phyloP scores from a whole-genome alignment of 345 rosid genomes.

The Aurinia saxatilis region DNA sequence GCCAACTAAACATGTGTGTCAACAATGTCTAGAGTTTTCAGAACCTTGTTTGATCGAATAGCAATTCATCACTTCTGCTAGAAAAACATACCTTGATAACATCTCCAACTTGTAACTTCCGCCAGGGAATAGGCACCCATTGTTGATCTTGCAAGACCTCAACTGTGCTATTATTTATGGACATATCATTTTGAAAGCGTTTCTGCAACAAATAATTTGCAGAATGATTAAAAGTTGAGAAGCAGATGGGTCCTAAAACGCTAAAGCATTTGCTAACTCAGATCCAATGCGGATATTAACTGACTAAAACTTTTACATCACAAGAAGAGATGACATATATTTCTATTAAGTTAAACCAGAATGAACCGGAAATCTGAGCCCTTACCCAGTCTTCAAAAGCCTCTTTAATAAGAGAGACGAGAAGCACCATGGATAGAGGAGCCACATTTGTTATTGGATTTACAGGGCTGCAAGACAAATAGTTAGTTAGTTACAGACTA shows the following conservation, averaged over 20 bases:
- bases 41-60: not conserved
- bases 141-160: constrained; percentile 74
- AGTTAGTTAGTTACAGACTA: constrained; percentile 9
- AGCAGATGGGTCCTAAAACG: not conserved
- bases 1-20: not conserved
- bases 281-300: not conserved
- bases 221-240: not conserved
- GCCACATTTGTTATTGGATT: constrained; percentile 84
- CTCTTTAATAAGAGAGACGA: constrained; percentile 87
- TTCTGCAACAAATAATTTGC: constrained; percentile 45
- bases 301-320: not conserved
- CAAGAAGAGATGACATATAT: constrained; percentile 1
- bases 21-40: not conserved
- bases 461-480: constrained; percentile 68
- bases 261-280: not conserved
- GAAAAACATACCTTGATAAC: constrained; percentile 51
- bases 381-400: constrained; percentile 97
- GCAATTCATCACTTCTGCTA: not conserved
- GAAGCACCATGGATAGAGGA: constrained; percentile 81
- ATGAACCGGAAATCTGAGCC: constrained; percentile 12
- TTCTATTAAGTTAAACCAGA: not conserved
- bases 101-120: constrained; percentile 89
- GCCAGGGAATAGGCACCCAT: constrained; percentile 75
- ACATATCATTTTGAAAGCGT: constrained; percentile 87
- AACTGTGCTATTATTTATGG: constrained; percentile 58